phyloP scores from a whole-genome alignment of 208 protist genomes.

The Crithidia thermophila region DNA sequence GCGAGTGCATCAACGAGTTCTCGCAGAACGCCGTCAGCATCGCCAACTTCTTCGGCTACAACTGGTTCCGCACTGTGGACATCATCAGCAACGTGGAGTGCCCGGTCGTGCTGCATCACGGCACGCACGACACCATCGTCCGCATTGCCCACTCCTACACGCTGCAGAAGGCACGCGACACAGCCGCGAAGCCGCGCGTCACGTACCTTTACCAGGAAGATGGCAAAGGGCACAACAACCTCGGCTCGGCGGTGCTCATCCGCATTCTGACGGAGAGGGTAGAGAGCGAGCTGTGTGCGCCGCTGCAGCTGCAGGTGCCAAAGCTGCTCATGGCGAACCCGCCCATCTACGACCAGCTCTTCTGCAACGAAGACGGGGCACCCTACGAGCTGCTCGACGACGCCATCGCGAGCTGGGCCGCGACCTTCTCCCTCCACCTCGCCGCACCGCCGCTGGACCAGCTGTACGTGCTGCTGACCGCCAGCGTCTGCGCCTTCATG shows the following conservation, averaged over 20 bases:
- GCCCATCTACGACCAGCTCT: constrained; percentile 62
- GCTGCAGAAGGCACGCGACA: constrained; percentile 54
- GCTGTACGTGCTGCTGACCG: constrained; percentile 55
- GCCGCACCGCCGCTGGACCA: constrained; percentile 36
- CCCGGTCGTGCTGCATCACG: constrained; percentile 88
- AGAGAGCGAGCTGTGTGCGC: constrained; percentile 23
- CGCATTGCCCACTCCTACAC: constrained; percentile 67
- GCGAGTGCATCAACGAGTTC: constrained; percentile 76
- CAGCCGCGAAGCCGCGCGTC: constrained; percentile 44
- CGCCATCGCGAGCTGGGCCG: constrained; percentile 20
- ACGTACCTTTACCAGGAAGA: constrained; percentile 70
- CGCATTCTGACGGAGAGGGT: constrained; percentile 60
- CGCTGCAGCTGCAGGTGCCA: constrained; percentile 31
- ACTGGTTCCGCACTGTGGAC: constrained; percentile 85
- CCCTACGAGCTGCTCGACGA: constrained; percentile 33
- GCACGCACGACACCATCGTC: constrained; percentile 71
- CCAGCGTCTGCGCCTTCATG: constrained; percentile 62
- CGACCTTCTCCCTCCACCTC: constrained; percentile 26
- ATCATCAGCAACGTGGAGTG: constrained; percentile 72
- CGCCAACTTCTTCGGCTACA: constrained; percentile 73
- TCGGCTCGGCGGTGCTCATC: constrained; percentile 43
- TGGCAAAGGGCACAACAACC: constrained; percentile 79
- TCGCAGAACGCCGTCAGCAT: constrained; percentile 64
- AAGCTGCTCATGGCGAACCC: constrained; percentile 44
- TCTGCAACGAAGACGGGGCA: constrained; percentile 31